Evolutionary conservation across 345 rosid genomes (phyloP).

Genomic region (Hirschfeldia incana): DNA sequence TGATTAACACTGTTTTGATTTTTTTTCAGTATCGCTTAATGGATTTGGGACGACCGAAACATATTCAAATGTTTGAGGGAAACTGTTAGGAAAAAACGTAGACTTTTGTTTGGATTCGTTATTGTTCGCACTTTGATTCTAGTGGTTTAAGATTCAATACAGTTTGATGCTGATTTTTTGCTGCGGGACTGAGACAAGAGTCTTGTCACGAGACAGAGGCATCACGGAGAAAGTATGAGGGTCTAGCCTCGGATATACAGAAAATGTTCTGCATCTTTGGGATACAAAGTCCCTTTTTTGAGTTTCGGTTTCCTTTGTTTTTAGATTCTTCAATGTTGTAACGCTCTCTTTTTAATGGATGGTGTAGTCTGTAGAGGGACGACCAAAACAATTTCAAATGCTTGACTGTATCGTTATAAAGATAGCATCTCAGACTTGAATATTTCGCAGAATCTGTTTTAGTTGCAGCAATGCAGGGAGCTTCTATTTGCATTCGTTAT

Average conservation of each 20-base stretch:
- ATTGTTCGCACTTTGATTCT: too few species aligned
- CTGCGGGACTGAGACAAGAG: slow-evolving; percentile 35
- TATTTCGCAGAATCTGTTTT: too few species aligned
- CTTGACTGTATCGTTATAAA: slow-evolving; percentile 3
- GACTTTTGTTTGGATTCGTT: too few species aligned
- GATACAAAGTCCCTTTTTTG: slow-evolving; percentile 12
- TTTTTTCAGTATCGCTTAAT: too few species aligned
- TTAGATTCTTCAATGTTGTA: slow-evolving; percentile 26
- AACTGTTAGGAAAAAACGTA: too few species aligned
- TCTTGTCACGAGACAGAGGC: background rate
- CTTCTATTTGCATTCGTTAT: too few species aligned
- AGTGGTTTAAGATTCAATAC: background rate
- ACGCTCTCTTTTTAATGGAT: slow-evolving; percentile 15
- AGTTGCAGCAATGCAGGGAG: too few species aligned
- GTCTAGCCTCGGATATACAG: slow-evolving; percentile 22
- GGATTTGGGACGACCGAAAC: too few species aligned
- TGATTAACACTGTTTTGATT: too few species aligned
- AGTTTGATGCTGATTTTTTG: slow-evolving; percentile 18
- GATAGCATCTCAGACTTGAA: background rate
- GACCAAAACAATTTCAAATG: slow-evolving; percentile 17
- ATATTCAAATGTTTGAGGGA: background rate
- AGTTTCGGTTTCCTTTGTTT: slow-evolving; percentile 11
- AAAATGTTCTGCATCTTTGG: slow-evolving; percentile 28
- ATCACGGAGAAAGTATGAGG: background rate
- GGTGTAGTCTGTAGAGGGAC: slow-evolving; percentile 10